Conservation (phyloP, 495 filamentous ascomycete genomes). For the Beverwykella pulmonaria region DNA sequence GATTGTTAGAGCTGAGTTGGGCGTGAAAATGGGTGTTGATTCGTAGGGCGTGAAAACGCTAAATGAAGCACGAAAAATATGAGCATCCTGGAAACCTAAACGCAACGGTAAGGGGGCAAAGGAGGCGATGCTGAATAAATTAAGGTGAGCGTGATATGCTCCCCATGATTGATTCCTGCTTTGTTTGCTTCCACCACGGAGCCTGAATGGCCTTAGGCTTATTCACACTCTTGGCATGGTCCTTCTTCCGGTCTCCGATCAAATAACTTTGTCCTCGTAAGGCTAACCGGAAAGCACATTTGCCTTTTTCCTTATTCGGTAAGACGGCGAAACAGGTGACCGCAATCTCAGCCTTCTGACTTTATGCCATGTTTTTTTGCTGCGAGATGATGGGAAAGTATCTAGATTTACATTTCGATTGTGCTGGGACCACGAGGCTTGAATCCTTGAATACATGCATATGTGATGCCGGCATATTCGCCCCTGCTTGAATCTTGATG, state of each 20-base stretch:
- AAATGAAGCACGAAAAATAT: not conserved
- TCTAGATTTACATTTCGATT: not conserved
- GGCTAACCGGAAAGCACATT: not conserved
- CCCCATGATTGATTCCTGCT: no score
- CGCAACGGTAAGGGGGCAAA: no score
- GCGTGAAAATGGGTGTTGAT: not conserved
- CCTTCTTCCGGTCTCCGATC: no score
- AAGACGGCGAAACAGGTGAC: not conserved
- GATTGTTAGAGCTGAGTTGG: not conserved
- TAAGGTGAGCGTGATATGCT: no score
- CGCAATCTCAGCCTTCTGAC: not conserved
- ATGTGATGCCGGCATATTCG: not conserved
- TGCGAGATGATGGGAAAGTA: not conserved
- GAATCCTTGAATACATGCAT: not conserved
- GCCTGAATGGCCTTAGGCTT: no score
- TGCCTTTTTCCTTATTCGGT: not conserved
- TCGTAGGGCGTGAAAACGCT: not conserved
- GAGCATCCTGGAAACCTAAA: no score
- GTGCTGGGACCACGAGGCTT: not conserved
- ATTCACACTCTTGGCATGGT: no score
- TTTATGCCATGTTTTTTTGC: not conserved
- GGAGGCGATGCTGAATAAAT: no score
- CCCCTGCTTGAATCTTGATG: not conserved
- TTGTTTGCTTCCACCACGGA: no score
- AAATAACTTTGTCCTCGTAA: no score